phyloP scores from a whole-genome alignment of 2,329 filamentous ascomycete species.

The Didymella exigua region DNA sequence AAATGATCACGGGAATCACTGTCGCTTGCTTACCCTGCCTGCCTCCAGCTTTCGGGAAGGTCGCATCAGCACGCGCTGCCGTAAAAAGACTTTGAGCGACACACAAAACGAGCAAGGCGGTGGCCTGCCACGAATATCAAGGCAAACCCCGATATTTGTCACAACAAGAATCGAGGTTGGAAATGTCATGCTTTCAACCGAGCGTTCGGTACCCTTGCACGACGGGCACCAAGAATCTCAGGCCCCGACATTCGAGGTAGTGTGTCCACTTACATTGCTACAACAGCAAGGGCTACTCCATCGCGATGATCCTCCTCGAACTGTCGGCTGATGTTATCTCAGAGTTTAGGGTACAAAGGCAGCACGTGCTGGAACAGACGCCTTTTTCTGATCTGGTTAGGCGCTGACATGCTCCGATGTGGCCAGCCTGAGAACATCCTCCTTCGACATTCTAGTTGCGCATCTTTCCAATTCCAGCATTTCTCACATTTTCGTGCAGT shows the following conservation, averaged over 20 bases:
- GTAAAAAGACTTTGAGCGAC: background rate
- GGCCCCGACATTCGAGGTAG: conserved; percentile 27
- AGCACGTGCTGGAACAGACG: background rate
- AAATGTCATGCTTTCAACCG: background rate
- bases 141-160: conserved; percentile 21
- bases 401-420: background rate
- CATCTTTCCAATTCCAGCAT: background rate
- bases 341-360: background rate
- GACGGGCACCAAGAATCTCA: conserved; percentile 17
- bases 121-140: background rate
- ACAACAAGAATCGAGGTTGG: conserved; percentile 30
- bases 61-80: conserved; percentile 22
- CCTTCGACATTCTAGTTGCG: background rate
- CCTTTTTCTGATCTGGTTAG: background rate
- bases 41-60: conserved; percentile 31
- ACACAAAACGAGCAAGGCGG: background rate
- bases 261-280: conserved; percentile 2
- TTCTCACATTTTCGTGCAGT: background rate
- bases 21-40: conserved; percentile 33
- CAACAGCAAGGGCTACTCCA: background rate
- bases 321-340: conserved; percentile 2
- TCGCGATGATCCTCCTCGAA: background rate
- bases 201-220: conserved; percentile 9
- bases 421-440: background rate
- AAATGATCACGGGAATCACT: conserved; percentile 33